phyloP scores from a whole-genome alignment of 495 filamentous ascomycete species.

The Talaromyces ruber region DNA sequence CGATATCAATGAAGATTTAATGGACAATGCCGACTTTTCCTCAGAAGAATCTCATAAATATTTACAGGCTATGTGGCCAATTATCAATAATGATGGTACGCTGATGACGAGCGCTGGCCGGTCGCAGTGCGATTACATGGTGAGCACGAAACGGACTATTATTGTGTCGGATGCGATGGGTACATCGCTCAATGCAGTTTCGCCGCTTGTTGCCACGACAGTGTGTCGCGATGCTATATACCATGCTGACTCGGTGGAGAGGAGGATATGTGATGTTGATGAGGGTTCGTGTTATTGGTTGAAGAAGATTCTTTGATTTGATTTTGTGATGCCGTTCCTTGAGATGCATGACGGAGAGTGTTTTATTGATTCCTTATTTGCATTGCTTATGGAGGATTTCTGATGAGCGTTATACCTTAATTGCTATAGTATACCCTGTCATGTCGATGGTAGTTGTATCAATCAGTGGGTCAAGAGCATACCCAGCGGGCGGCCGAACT shows the following conservation, averaged over 20 bases:
- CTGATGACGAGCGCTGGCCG: background rate
- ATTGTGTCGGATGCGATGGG: background rate
- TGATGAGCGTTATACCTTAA: background rate
- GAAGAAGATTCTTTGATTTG: background rate
- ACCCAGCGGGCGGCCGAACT: background rate
- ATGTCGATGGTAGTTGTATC: background rate
- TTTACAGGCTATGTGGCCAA: background rate
- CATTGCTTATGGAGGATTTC: background rate
- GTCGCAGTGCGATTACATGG: conserved; percentile 1
- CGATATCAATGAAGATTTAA: background rate
- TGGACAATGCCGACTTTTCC: background rate
- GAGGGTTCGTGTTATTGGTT: background rate
- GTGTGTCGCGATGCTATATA: background rate
- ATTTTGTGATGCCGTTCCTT: background rate
- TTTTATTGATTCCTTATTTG: background rate
- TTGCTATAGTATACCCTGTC: background rate
- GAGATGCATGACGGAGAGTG: background rate
- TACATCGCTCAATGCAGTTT: background rate
- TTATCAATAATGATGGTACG: background rate
- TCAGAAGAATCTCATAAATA: background rate
- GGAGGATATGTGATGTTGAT: conserved; percentile 1
- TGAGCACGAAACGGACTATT: background rate
- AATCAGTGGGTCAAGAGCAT: background rate
- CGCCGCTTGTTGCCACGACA: background rate
- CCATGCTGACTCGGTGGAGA: background rate